A percentile compares a stretch with the other conserved stretches of the same genome.
phyloP scores from a whole-genome alignment of 148 eudicot species.

The Fagopyrum esculentum region DNA sequence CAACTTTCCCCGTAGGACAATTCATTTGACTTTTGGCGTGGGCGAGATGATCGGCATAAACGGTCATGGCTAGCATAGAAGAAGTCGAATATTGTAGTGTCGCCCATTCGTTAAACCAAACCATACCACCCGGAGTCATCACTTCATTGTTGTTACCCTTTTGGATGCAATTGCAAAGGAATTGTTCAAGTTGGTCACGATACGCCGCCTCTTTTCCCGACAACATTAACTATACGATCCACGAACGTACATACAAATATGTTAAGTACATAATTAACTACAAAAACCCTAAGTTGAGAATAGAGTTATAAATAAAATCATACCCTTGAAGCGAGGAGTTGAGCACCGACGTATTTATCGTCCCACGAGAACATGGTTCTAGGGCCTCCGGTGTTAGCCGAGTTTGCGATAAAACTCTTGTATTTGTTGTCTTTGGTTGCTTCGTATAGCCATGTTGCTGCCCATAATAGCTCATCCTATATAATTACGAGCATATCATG shows the following conservation, averaged over 20 bases:
- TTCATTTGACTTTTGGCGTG: conserved; percentile 6
- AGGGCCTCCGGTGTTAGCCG: conserved; percentile 22
- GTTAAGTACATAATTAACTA: background rate
- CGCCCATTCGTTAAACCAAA: conserved; percentile 32
- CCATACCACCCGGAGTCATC: conserved; percentile 31
- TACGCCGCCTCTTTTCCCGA: conserved; percentile 19
- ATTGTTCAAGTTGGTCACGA: conserved; percentile 28
- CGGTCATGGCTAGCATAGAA: conserved; percentile 27
- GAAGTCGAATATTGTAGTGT: conserved; percentile 38
- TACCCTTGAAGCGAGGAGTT: conserved; percentile 38
- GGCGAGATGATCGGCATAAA: conserved; percentile 31
- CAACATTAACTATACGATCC: conserved; percentile 14
- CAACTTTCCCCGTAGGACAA: conserved; percentile 13
- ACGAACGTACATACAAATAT: background rate
- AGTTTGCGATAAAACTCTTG: conserved; percentile 1
- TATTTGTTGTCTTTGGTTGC: conserved; percentile 28
- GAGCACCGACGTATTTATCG: conserved; percentile 46
- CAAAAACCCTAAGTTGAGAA: background rate
- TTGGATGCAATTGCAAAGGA: conserved; percentile 38
- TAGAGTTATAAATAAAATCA: background rate
- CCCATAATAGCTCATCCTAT: conserved; percentile 55
- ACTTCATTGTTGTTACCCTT: conserved; percentile 32
- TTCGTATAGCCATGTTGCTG: conserved; percentile 37
- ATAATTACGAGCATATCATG: background rate
- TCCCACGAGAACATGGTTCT: conserved; percentile 51